These are phyloP conservation scores for Corylus americana DNA, from an alignment of 306 rosid species.

Conservation along the genomic window DNA sequence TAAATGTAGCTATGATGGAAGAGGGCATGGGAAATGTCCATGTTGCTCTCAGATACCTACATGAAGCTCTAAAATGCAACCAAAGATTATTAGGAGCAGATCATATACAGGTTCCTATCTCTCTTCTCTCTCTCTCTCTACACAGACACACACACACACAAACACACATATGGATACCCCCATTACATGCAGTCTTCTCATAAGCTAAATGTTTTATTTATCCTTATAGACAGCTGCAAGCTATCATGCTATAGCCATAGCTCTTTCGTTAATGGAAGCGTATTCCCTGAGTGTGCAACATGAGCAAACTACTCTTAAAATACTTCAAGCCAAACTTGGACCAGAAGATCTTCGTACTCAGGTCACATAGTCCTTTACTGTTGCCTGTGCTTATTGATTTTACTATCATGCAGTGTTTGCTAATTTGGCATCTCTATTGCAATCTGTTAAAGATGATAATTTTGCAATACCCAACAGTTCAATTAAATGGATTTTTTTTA, in stretches of 20 bases:
- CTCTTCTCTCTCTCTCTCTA: slow-evolving; percentile 1
- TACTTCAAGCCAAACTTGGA: slow-evolving; percentile 88
- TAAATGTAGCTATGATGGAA: slow-evolving; percentile 99
- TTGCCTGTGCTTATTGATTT: not conserved
- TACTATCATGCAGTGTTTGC: not conserved
- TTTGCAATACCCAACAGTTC: not conserved
- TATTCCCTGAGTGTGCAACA: slow-evolving; percentile 95
- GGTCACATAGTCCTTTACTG: slow-evolving; percentile 38
- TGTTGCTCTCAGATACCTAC: slow-evolving; percentile 92
- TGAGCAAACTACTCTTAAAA: slow-evolving; percentile 91
- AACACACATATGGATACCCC: not conserved
- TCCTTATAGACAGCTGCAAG: slow-evolving; percentile 88
- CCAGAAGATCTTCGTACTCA: slow-evolving; percentile 94
- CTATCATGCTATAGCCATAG: slow-evolving; percentile 98
- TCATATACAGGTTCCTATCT: slow-evolving; percentile 78
- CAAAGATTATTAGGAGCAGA: slow-evolving; percentile 90
- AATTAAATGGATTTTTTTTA: not conserved
- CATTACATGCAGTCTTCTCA: not conserved
- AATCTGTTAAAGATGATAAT: not conserved
- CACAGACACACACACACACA: not conserved
- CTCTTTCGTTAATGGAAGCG: slow-evolving; percentile 97
- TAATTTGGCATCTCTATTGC: not conserved
- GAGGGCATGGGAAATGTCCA: slow-evolving; percentile 97
- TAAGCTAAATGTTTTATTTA: slow-evolving; percentile 26
- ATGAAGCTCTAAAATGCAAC: slow-evolving; percentile 98